These are phyloP conservation scores for Dothistroma pini DNA, from an alignment of 2,329 filamentous ascomycete species.

Conservation along the genomic window DNA sequence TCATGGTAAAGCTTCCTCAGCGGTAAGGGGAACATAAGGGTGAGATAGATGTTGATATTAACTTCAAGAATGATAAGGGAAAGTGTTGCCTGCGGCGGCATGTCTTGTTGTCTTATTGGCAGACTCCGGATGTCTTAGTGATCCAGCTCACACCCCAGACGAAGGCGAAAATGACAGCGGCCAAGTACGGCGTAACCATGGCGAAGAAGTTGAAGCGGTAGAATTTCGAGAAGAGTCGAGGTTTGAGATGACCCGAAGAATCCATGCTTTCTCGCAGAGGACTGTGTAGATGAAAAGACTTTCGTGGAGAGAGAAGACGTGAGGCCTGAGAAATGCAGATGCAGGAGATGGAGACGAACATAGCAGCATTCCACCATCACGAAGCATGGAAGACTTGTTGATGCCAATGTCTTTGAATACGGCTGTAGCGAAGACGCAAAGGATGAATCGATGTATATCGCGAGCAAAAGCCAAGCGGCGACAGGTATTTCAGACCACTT, in stretches of 20 bases:
- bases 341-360: no score
- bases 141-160: conserved; percentile 17
- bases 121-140: conserved; percentile 10
- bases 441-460: conserved; percentile 15
- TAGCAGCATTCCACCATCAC: conserved; percentile 13
- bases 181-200: conserved; percentile 15
- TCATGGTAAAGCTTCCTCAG: no score
- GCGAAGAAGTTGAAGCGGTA: conserved; percentile 20
- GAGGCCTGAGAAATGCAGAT: conserved; percentile 6
- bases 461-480: conserved; percentile 10
- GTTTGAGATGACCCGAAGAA: conserved; percentile 14
- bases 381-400: conserved; percentile 10
- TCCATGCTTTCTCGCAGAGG: conserved; percentile 17
- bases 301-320: conserved; percentile 16
- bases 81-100: conserved; percentile 13
- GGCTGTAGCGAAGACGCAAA: conserved; percentile 16
- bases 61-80: conserved; percentile 16
- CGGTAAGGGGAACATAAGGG: conserved; percentile 16
- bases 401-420: conserved; percentile 15
- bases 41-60: conserved; percentile 17
- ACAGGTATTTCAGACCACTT: conserved; percentile 14
- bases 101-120: conserved; percentile 15
- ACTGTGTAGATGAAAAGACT: conserved; percentile 16
- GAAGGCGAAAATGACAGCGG: conserved; percentile 14
- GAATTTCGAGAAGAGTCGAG: conserved; percentile 7